Evolutionary conservation across 805 yeast genomes (phyloP), one percentile per base, ranked within the genome.

Genomic region (Kluyveromyces wickerhamii): DNA sequence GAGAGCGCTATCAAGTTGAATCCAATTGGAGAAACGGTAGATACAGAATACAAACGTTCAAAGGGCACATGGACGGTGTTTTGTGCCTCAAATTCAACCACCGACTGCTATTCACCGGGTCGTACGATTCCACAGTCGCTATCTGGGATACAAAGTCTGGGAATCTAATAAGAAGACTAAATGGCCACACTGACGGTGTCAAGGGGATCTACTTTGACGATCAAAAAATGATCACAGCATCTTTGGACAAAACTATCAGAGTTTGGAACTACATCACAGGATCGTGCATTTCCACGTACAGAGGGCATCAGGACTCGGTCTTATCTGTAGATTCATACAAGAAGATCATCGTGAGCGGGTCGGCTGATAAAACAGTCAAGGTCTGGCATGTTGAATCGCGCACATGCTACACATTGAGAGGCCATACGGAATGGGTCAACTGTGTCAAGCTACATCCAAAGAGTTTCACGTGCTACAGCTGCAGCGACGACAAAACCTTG

Each of bases 241-340:
- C 95, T 1, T 67, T 86, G 53, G 98, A 92, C 61, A 72, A 79
- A 30, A 86, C 95, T 0, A 86, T 92, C 42, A 79, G 88, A 48
- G 94, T 92, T 24, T 92, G 98, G 98, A 87, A 89, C 62, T 86
- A 86, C 60, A 79, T 81, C 44, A 86, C 95, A 0, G 98, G 98
- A 23, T 82, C 83, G 56, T 89, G 96, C 52, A 77, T 92, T 15
- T 82, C 95, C 6, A 88, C 97, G 0, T 87, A 92, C 59, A 68
- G 89, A 26, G 97, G 97, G 3, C 97, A 92, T 61, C 79, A 77
- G 32, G 92, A 82, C 50, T 77, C 85, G 33, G 95, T 92, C 4
- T 67, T 82, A 27, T 74, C 84, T 44, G 86, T 92, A 34, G 96
- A 89, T 57, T 83, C 86, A 45, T 68, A 67, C 43, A 75, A 74